Evolutionary conservation across 805 yeast genomes (phyloP).

Genomic region (Metschnikowia cubensis): DNA sequence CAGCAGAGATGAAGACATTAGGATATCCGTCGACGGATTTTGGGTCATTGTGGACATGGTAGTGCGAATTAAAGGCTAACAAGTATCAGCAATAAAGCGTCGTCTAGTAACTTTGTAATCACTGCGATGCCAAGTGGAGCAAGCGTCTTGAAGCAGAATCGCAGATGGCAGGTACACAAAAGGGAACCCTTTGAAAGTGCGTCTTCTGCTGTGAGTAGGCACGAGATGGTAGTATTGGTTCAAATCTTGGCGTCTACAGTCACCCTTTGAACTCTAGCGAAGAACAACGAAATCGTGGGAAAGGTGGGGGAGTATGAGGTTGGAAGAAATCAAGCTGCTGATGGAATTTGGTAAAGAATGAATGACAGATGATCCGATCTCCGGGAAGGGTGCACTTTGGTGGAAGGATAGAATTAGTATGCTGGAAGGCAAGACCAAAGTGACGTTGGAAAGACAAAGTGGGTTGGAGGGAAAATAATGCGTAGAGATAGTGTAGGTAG

Average conservation of each 20-base stretch:
- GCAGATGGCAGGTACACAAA: background rate
- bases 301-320: background rate
- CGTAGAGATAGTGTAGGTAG: background rate
- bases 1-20: slow-evolving; percentile 16
- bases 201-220: background rate
- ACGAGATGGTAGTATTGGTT: background rate
- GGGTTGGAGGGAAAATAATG: background rate
- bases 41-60: slow-evolving; percentile 16
- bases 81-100: background rate
- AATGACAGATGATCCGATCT: slow-evolving; percentile 2
- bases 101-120: background rate
- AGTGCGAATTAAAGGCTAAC: background rate
- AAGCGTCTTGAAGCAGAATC: background rate
- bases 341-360: slow-evolving; percentile 1
- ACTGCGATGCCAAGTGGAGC: background rate
- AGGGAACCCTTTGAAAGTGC: background rate
- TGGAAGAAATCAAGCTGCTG: slow-evolving; percentile 1
- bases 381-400: background rate
- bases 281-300: no score
- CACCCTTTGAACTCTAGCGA: background rate
- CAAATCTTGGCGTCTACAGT: background rate
- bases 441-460: slow-evolving; percentile 1
- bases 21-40: slow-evolving; percentile 12
- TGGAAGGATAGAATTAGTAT: background rate
- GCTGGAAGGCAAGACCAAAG: background rate